These are phyloP conservation scores for Diaporthe humulicola DNA, from an alignment of 2,329 filamentous ascomycete species.

Conservation along the genomic window DNA sequence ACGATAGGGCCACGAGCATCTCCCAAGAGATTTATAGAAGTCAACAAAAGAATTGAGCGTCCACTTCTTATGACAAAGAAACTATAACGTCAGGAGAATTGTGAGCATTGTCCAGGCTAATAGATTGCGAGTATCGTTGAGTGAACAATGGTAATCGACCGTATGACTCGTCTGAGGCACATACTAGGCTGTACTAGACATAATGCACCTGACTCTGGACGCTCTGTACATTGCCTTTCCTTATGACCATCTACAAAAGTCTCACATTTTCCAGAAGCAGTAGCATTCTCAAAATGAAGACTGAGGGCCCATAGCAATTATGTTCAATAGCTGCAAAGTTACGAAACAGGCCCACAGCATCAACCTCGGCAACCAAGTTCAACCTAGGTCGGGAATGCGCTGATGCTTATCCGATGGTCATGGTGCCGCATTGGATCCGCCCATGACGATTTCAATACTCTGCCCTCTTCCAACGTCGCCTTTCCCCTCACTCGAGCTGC, in stretches of 20 bases:
- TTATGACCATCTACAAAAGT: not conserved
- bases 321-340: not conserved
- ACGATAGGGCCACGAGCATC: not conserved
- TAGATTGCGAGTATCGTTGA: too few species aligned
- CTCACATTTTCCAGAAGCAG: too few species aligned
- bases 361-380: not conserved
- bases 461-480: not conserved
- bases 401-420: not conserved
- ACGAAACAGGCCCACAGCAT: not conserved
- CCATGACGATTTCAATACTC: not conserved
- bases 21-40: too few species aligned
- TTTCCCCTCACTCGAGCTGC: conserved; percentile 1
- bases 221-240: not conserved
- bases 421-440: not conserved
- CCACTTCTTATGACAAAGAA: too few species aligned
- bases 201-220: not conserved
- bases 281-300: not conserved
- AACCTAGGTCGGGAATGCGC: not conserved
- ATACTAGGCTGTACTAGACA: not conserved
- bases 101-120: too few species aligned
- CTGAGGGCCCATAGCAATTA: not conserved
- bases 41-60: too few species aligned
- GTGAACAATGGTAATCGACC: too few species aligned
- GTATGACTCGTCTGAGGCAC: too few species aligned
- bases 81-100: too few species aligned